phyloP scores from a whole-genome alignment of 1,284 basidiomycete genomes.

The Ganoderma boninense region DNA sequence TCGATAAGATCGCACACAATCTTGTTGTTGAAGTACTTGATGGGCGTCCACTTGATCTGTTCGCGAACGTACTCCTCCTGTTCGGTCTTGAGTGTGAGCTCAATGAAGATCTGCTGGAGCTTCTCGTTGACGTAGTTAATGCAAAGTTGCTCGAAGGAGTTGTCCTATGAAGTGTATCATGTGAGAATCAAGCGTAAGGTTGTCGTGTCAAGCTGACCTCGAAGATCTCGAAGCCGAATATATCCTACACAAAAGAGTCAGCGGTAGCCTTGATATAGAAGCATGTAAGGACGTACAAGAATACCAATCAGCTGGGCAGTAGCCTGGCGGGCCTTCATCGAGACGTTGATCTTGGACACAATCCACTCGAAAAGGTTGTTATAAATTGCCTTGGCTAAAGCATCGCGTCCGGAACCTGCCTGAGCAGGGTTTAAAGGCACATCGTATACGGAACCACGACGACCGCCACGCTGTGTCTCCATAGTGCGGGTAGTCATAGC shows the following conservation, averaged over 20 bases:
- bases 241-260: conserved; percentile 67
- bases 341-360: conserved; percentile 94
- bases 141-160: conserved; percentile 99
- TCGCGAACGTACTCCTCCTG: conserved; percentile 99
- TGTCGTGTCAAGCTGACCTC: conserved; percentile 56
- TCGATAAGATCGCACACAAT: conserved; percentile 99
- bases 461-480: conserved; percentile 93
- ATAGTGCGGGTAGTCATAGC: conserved; percentile 88
- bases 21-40: conserved; percentile 97
- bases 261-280: conserved; percentile 4
- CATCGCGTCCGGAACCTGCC: conserved; percentile 89
- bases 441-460: conserved; percentile 95
- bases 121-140: conserved; percentile 99
- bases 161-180: conserved; percentile 66
- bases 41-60: conserved; percentile 99
- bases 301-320: conserved; percentile 94
- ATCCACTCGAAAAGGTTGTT: conserved; percentile 99
- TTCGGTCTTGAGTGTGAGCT: conserved; percentile 97
- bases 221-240: conserved; percentile 99
- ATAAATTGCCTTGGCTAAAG: conserved; percentile 96
- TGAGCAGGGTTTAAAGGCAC: conserved; percentile 96
- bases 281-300: conserved; percentile 58
- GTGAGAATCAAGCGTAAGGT: neutral
- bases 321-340: conserved; percentile 88
- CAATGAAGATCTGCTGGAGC: conserved; percentile 99